phyloP scores from a whole-genome alignment of 164 flowering plant genomes.

The Chimonanthus salicifolius region DNA sequence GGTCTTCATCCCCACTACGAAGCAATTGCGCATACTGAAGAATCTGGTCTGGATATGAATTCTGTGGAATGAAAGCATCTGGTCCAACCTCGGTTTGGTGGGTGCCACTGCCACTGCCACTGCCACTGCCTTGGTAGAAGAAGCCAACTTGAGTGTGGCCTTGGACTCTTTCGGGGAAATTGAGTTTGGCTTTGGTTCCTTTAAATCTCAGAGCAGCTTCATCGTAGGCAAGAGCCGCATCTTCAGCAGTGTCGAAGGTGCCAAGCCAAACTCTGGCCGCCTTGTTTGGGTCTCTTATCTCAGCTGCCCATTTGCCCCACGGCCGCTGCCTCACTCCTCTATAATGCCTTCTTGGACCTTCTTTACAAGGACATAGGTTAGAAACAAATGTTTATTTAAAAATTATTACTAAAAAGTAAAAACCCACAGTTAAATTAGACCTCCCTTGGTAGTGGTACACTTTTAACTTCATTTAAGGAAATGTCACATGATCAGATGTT shows the following conservation, averaged over 20 bases:
- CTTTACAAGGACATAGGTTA: no score
- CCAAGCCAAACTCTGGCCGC: neutral
- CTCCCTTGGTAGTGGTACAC: no score
- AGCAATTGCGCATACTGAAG: neutral
- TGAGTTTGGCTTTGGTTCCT: neutral
- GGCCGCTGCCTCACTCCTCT: neutral
- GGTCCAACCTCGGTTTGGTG: neutral
- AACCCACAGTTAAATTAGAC: no score
- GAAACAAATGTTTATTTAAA: no score
- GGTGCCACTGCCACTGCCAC: neutral
- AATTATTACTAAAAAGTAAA: no score
- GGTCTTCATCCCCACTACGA: neutral
- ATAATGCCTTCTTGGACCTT: no score
- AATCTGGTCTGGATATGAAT: neutral
- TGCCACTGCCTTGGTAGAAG: neutral
- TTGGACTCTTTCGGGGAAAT: neutral
- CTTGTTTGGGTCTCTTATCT: neutral
- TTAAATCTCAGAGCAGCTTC: neutral
- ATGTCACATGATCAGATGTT: no score
- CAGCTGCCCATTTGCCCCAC: no score
- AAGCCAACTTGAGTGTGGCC: neutral
- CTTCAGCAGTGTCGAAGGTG: no score
- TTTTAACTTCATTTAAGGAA: no score
- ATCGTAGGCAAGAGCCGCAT: neutral
- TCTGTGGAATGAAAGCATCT: neutral